Percentiles rank a stretch among this genome's conserved stretches.
Conservation (phyloP, 129 eudicot genomes). For the Solidago caesia region DNA sequence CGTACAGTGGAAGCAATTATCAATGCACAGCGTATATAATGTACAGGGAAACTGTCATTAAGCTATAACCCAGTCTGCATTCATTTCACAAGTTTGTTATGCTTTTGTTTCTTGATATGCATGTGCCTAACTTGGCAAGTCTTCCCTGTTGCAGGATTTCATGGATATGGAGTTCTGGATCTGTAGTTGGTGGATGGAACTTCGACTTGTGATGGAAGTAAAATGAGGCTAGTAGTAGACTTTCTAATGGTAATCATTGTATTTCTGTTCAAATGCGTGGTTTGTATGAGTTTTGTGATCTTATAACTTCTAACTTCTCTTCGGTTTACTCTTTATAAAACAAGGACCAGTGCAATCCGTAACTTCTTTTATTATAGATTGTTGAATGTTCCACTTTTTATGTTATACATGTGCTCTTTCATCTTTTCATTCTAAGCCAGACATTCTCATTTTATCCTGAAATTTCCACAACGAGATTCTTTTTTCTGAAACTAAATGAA, state of each 20-base stretch:
- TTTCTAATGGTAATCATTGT: slow-evolving; percentile 10
- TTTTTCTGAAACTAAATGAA: no score
- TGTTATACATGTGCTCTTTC: no score
- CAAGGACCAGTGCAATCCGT: slow-evolving; percentile 2
- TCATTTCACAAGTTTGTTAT: slow-evolving; percentile 1
- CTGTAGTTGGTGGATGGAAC: not conserved
- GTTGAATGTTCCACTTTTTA: no score
- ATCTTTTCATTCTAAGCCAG: no score
- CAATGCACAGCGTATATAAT: not conserved
- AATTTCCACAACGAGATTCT: no score
- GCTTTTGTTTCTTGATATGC: not conserved
- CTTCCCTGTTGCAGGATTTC: slow-evolving; percentile 23
- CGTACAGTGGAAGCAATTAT: not conserved
- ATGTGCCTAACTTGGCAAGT: not conserved
- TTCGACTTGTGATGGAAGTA: slow-evolving; percentile 3
- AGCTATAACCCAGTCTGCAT: not conserved
- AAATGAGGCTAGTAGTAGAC: not conserved
- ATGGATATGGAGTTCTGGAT: not conserved
- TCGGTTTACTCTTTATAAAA: slow-evolving; percentile 11
- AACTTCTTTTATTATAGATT: not conserved
- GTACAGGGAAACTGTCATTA: not conserved
- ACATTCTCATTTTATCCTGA: no score
- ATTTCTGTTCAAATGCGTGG: slow-evolving; percentile 10
- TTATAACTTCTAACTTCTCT: slow-evolving; percentile 3
- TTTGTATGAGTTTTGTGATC: slow-evolving; percentile 22